Evolutionary conservation across 1,284 basidiomycete genomes (phyloP).

Genomic region (Fomitopsis pinicola): DNA sequence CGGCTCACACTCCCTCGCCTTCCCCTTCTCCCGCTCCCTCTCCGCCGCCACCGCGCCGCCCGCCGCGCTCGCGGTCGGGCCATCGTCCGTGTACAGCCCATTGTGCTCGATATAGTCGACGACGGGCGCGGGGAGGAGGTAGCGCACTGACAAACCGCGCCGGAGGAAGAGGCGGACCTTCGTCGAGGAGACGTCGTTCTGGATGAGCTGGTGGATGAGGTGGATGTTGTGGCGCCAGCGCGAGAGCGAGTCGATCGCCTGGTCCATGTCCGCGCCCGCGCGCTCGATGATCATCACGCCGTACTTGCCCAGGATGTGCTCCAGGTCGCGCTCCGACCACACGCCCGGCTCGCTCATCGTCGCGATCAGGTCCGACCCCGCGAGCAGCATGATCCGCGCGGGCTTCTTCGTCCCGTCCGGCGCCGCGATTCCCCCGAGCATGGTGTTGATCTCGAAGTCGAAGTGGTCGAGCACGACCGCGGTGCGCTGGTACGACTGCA

Average conservation of each 20-base stretch:
- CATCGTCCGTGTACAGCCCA: constrained; percentile 68
- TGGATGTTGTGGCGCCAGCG: constrained; percentile 89
- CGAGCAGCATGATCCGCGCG: constrained; percentile 88
- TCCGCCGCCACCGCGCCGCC: constrained; percentile 21
- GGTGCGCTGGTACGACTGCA: constrained; percentile 91
- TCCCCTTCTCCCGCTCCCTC: constrained; percentile 37
- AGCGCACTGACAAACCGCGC: constrained; percentile 91
- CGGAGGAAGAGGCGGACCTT: constrained; percentile 91
- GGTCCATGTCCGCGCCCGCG: constrained; percentile 88
- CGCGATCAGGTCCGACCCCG: constrained; percentile 95
- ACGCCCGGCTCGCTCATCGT: constrained; percentile 99
- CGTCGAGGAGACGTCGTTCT: constrained; percentile 97
- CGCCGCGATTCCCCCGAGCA: constrained; percentile 67
- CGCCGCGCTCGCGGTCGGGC: constrained; percentile 22
- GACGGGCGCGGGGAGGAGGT: constrained; percentile 87
- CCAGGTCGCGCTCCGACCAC: constrained; percentile 94
- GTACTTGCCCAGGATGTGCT: constrained; percentile 93
- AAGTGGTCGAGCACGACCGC: constrained; percentile 96
- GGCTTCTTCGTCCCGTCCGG: constrained; percentile 59
- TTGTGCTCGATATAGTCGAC: constrained; percentile 93
- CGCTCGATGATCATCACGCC: constrained; percentile 96
- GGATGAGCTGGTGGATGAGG: constrained; percentile 93
- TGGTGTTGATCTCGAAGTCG: constrained; percentile 87
- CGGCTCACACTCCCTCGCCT: constrained; percentile 29
- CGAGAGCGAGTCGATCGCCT: constrained; percentile 71